Evolutionary conservation across 768 basidiomycete genomes (phyloP), one percentile per base, ranked within the genome.

Genomic region (Lepiota brunneoincarnata): DNA sequence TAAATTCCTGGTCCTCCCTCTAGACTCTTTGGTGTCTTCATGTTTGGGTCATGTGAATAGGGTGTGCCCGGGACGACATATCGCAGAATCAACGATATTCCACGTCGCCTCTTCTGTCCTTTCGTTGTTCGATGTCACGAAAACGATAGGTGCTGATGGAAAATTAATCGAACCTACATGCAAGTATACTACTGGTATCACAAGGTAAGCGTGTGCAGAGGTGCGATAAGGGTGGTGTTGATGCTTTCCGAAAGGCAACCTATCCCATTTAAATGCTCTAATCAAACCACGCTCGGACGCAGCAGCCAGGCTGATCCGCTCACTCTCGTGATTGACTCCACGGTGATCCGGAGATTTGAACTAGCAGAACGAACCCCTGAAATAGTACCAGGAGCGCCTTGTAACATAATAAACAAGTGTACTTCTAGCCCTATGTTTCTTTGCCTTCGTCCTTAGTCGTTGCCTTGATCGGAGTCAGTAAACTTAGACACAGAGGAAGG

Each of bases 261-360:
- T 18, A 2, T 21, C 40, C 40, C 74, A 39, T 81, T 81, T 63
- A 61, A 51, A 36, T 81, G 76, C 58, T 59, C 63, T 44, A n/a
- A 78, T 82, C 51, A 69, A 63, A 36, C 74, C 79, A 37, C 77
- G 80, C 49, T 72, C 67, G 40, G 62, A 65, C 42, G 60, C 67
- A 53, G 58, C 67, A 18, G 43, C 61, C 9, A 50, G 53, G 35
- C 61, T 72, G 54, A 64, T 73, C 49, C 31, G 31, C 7, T 31
- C 31, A 31, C 7, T 31, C 2, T 31, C 31, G 4, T 31, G 31
- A 9, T n/a, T n/a, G n/a, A n/a, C n/a, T n/a, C n/a, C n/a, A n/a
- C n/a, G n/a, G n/a, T n/a, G n/a, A n/a, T n/a, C n/a, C n/a, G n/a
- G n/a, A n/a, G n/a, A n/a, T n/a, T n/a, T n/a, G n/a, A n/a, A n/a